phyloP scores from a whole-genome alignment of 805 yeast species.

The Pichia cephalocereana region DNA sequence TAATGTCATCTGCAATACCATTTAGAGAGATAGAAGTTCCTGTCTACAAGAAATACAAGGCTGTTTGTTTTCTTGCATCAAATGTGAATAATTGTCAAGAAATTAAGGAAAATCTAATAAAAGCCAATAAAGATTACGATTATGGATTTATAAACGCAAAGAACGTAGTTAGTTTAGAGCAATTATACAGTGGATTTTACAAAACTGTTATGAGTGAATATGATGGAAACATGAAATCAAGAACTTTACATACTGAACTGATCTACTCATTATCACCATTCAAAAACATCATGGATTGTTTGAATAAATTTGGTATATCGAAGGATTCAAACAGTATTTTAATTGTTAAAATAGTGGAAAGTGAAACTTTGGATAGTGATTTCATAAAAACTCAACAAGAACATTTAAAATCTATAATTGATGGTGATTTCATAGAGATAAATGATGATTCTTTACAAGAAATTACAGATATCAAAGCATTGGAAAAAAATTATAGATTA shows the following conservation, averaged over 20 bases:
- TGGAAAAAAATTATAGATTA: slow-evolving; percentile 22
- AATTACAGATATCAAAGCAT: slow-evolving; percentile 24
- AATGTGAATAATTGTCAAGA: slow-evolving; percentile 35
- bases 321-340: slow-evolving; percentile 37
- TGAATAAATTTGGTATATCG: slow-evolving; percentile 62
- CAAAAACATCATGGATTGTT: slow-evolving; percentile 63
- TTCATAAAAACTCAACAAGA: slow-evolving; percentile 7
- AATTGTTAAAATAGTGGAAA: slow-evolving; percentile 38
- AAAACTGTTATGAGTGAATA: slow-evolving; percentile 46
- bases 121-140: slow-evolving; percentile 40
- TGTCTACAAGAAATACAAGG: slow-evolving; percentile 13
- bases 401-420: slow-evolving; percentile 16
- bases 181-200: slow-evolving; percentile 50
- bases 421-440: slow-evolving; percentile 28
- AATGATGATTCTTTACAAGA: slow-evolving; percentile 24
- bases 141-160: slow-evolving; percentile 59
- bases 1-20: neutral
- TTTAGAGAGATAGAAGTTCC: slow-evolving; percentile 11
- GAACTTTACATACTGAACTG: slow-evolving; percentile 61
- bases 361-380: slow-evolving; percentile 10
- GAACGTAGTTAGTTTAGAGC: slow-evolving; percentile 51
- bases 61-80: slow-evolving; percentile 30
- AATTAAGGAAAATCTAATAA: slow-evolving; percentile 36
- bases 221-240: slow-evolving; percentile 46
- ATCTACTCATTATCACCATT: slow-evolving; percentile 61